Percentiles rank a stretch among this genome's conserved stretches.
phyloP scores from a whole-genome alignment of 2,329 filamentous ascomycete species.

The Huntiella savannae region DNA sequence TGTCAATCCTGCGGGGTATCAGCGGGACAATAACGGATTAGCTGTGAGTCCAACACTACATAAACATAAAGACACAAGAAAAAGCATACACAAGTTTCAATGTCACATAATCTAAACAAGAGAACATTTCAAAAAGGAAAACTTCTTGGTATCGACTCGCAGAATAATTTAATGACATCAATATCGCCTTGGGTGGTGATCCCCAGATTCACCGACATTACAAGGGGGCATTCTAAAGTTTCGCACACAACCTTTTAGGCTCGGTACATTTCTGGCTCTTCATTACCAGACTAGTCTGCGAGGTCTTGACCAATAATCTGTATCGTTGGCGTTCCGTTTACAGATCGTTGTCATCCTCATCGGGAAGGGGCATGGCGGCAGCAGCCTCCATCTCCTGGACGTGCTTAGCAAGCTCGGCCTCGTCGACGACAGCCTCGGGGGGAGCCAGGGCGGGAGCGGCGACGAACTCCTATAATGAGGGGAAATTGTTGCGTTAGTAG shows the following conservation, averaged over 20 bases:
- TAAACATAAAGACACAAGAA: no score
- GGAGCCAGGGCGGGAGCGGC: slow-evolving; percentile 87
- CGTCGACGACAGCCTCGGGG: slow-evolving; percentile 78
- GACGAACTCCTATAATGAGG: slow-evolving; percentile 67
- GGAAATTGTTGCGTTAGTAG: background rate
- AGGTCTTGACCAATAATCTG: slow-evolving; percentile 8
- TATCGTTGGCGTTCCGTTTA: slow-evolving; percentile 22
- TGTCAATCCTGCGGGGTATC: no score
- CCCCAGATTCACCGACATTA: slow-evolving; percentile 10
- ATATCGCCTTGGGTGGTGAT: background rate
- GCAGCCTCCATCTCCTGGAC: slow-evolving; percentile 75
- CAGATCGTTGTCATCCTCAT: slow-evolving; percentile 62
- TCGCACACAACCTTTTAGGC: slow-evolving; percentile 7
- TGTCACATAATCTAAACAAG: no score
- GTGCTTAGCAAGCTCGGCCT: slow-evolving; percentile 63
- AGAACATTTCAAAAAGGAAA: no score
- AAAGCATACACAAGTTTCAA: no score
- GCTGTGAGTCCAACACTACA: no score
- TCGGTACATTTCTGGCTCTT: slow-evolving; percentile 11
- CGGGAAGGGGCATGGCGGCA: slow-evolving; percentile 68
- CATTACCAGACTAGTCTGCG: slow-evolving; percentile 10
- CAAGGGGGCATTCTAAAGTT: slow-evolving; percentile 6
- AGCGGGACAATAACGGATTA: no score
- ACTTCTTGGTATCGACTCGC: no score
- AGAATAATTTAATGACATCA: no score